Conservation (phyloP, 306 rosid genomes). For the Trifolium fragiferum region DNA sequence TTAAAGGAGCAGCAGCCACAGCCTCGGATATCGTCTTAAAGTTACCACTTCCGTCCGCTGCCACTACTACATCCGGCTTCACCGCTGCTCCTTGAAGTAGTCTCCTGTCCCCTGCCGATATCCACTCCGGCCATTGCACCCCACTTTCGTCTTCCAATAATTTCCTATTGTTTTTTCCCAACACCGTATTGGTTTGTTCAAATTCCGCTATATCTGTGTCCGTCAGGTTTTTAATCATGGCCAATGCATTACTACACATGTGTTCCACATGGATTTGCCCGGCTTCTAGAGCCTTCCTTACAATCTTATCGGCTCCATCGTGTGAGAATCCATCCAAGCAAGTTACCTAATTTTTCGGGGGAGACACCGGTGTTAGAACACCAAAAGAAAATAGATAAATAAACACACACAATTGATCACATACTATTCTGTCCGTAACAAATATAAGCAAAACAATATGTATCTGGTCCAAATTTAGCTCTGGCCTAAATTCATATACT, state of each 20-base stretch:
- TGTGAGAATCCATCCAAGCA: conserved; percentile 90
- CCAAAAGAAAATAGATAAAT: too few species aligned
- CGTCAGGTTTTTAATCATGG: conserved; percentile 80
- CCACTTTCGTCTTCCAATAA: conserved; percentile 32
- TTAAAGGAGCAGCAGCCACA: conserved; percentile 76
- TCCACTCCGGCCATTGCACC: conserved; percentile 77
- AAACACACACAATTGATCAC: too few species aligned
- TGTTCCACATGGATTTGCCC: conserved; percentile 66
- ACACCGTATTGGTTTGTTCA: conserved; percentile 1
- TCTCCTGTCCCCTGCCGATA: conserved; percentile 65
- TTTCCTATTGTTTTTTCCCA: conserved; percentile 26
- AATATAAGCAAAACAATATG: neutral
- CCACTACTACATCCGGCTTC: conserved; percentile 71
- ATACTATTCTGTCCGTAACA: neutral
- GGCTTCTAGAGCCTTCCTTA: conserved; percentile 48
- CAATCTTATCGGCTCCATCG: conserved; percentile 51
- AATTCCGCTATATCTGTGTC: conserved; percentile 60
- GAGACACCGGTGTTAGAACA: neutral
- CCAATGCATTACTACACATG: conserved; percentile 81
- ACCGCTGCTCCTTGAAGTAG: conserved; percentile 59
- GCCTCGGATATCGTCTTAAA: conserved; percentile 77
- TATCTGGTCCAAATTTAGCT: neutral
- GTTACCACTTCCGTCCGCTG: conserved; percentile 81
- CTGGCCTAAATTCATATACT: too few species aligned
- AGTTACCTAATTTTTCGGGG: conserved; percentile 41